phyloP scores from a whole-genome alignment of 2,329 filamentous ascomycete genomes.

The Helotiales sp. region DNA sequence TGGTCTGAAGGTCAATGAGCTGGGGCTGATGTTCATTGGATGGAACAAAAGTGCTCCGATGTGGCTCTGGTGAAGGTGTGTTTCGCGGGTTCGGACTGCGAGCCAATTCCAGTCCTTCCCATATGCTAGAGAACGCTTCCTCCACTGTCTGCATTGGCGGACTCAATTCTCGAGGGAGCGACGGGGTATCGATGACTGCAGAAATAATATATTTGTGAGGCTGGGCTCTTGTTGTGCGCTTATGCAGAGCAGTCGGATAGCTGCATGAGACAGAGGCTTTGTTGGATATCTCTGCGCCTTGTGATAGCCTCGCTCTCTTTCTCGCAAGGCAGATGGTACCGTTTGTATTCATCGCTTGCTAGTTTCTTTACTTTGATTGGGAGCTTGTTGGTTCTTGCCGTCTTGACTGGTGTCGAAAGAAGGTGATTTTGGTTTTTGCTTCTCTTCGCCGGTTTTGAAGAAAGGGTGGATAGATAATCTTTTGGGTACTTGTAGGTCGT shows the following conservation, averaged over 20 bases:
- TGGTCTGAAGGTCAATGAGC: not conserved
- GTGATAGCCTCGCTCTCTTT: not conserved
- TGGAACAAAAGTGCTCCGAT: not conserved
- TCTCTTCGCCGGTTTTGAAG: not conserved
- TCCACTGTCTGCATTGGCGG: not conserved
- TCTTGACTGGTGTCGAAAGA: not conserved
- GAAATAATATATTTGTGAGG: not conserved
- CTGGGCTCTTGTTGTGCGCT: not conserved
- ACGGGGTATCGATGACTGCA: not conserved
- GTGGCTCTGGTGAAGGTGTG: not conserved
- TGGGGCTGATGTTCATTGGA: not conserved
- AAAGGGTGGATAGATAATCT: too few species aligned
- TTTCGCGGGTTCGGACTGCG: not conserved
- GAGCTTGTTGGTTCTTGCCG: not conserved
- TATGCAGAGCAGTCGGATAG: not conserved
- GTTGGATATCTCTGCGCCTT: not conserved
- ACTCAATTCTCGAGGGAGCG: not conserved
- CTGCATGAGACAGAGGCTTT: not conserved
- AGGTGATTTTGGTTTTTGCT: not conserved
- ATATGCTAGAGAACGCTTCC: not conserved
- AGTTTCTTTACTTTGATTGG: not conserved
- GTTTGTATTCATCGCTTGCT: not conserved
- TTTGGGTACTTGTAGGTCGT: constrained; percentile 8
- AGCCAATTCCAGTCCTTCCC: not conserved
- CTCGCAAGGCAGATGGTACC: not conserved